phyloP scores from a whole-genome alignment of 495 filamentous ascomycete genomes.

The Letharia lupina region DNA sequence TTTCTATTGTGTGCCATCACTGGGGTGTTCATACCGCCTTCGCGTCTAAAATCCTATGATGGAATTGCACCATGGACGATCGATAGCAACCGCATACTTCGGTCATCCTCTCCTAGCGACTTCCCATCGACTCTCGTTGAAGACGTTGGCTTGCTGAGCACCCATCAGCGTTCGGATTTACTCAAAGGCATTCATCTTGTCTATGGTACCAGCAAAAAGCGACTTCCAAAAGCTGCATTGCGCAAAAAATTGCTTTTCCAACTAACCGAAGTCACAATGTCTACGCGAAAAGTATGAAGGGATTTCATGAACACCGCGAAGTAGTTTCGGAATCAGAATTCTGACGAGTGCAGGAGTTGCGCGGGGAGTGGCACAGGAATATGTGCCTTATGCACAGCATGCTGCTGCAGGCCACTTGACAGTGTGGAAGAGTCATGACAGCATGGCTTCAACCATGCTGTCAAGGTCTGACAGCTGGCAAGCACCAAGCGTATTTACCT shows the following conservation, averaged over 20 bases:
- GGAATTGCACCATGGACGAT: background rate
- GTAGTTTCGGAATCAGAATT: background rate
- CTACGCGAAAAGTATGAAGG: constrained; percentile 34
- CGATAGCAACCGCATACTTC: background rate
- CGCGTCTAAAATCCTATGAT: background rate
- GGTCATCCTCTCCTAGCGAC: background rate
- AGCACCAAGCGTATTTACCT: background rate
- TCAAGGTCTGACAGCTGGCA: background rate
- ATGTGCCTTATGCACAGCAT: background rate
- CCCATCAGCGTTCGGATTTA: background rate
- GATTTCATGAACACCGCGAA: background rate
- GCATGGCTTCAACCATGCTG: background rate
- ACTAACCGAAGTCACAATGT: constrained; percentile 38
- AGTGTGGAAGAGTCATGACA: background rate
- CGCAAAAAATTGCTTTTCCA: constrained; percentile 26
- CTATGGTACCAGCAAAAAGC: background rate
- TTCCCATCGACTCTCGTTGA: background rate
- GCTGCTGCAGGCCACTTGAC: background rate
- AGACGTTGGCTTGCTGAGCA: background rate
- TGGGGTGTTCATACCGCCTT: background rate
- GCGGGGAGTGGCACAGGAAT: background rate
- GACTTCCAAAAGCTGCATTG: background rate
- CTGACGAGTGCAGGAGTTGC: background rate
- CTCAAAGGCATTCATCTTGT: background rate
- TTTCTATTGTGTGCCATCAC: background rate